These are phyloP conservation scores for Metschnikowia chrysomelidarum DNA, from an alignment of 805 yeast species.

Conservation along the genomic window DNA sequence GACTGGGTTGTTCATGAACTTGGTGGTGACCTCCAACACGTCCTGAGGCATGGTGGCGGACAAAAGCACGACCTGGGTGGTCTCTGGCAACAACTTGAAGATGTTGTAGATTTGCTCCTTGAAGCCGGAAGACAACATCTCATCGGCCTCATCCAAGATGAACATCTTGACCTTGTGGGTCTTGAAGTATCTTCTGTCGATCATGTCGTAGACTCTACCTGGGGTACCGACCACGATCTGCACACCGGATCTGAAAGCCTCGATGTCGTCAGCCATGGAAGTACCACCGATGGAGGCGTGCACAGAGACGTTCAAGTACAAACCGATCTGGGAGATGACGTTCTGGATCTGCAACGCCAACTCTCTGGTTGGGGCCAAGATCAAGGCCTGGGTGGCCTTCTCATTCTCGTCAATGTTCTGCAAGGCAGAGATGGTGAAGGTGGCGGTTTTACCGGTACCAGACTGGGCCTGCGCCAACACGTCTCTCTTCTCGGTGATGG, in stretches of 20 bases:
- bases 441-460: constrained; percentile 91
- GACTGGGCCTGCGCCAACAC: constrained; percentile 83
- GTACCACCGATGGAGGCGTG: constrained; percentile 99
- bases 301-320: constrained; percentile 83
- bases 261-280: constrained; percentile 80
- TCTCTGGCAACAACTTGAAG: constrained; percentile 80
- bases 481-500: constrained; percentile 72
- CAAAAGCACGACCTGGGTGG: constrained; percentile 91
- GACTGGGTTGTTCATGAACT: constrained; percentile 93
- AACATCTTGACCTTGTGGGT: constrained; percentile 88
- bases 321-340: constrained; percentile 87
- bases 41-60: constrained; percentile 94
- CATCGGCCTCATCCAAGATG: constrained; percentile 98
- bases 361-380: constrained; percentile 96
- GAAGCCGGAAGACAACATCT: constrained; percentile 89
- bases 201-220: constrained; percentile 96
- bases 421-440: constrained; percentile 72
- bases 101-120: constrained; percentile 95
- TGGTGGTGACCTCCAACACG: constrained; percentile 85
- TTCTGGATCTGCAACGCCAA: constrained; percentile 94
- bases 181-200: constrained; percentile 80
- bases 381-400: constrained; percentile 85
- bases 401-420: constrained; percentile 70
- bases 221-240: constrained; percentile 98
- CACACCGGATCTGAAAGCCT: constrained; percentile 79